Evolutionary conservation across 1,284 basidiomycete genomes (phyloP).

Genomic region (Bothia castanella): DNA sequence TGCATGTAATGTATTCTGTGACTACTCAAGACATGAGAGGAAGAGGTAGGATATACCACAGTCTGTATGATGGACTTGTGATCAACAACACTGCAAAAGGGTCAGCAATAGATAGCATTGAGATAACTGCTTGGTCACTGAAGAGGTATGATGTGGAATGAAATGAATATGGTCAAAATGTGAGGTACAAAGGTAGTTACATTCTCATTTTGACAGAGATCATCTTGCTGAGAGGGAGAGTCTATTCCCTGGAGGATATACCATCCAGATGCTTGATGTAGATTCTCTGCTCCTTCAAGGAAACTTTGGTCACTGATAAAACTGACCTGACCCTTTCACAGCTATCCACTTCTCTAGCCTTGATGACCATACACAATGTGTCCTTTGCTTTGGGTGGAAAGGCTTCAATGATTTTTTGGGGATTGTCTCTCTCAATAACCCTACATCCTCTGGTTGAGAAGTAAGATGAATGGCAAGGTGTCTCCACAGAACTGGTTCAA

Average conservation of each 20-base stretch:
- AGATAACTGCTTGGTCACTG: too few species aligned
- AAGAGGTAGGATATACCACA: too few species aligned
- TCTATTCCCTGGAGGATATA: neutral
- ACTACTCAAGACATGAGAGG: too few species aligned
- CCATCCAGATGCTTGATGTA: neutral
- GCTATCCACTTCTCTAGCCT: neutral
- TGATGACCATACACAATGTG: conserved; percentile 1
- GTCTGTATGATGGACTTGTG: too few species aligned
- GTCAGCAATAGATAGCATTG: too few species aligned
- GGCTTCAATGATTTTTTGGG: neutral
- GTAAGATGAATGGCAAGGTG: neutral
- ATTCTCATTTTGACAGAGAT: too few species aligned
- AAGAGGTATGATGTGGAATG: too few species aligned
- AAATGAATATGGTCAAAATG: too few species aligned
- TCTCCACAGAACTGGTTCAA: neutral
- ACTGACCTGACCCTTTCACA: neutral
- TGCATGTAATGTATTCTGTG: too few species aligned
- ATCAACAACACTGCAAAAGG: too few species aligned
- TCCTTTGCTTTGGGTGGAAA: neutral
- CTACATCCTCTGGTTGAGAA: neutral
- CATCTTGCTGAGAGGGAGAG: too few species aligned
- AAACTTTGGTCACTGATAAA: neutral
- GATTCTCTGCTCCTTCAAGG: neutral
- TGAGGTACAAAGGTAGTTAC: too few species aligned
- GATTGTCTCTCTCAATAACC: neutral